Percentiles rank a stretch among this genome's conserved stretches.
Evolutionary conservation across 345 rosid genomes (phyloP).

Genomic region (Hypericum perforatum): DNA sequence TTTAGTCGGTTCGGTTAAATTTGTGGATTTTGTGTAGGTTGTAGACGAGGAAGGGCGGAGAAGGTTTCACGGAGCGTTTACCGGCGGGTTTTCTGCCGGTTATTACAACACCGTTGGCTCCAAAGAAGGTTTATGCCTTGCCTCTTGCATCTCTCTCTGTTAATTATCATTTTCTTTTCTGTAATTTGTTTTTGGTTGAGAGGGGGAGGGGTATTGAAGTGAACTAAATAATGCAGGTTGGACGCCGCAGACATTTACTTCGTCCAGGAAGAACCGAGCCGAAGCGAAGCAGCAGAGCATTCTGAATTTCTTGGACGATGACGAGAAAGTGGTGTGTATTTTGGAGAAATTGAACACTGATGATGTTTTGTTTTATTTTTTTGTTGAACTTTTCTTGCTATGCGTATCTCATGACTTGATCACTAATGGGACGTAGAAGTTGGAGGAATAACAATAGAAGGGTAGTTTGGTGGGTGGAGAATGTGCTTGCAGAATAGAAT

Average conservation of each 20-base stretch:
- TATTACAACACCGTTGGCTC: slow-evolving; percentile 87
- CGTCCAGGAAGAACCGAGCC: slow-evolving; percentile 84
- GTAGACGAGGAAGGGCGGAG: slow-evolving; percentile 95
- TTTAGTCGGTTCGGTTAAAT: not conserved
- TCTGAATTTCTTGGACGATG: slow-evolving; percentile 80
- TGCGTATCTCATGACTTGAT: too few relatives aligned
- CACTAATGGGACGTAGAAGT: too few relatives aligned
- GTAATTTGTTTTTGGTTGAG: not conserved
- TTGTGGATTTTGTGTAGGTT: slow-evolving; percentile 39
- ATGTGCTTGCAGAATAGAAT: too few relatives aligned
- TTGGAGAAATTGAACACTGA: too few relatives aligned
- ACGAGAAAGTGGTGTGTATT: slow-evolving; percentile 67
- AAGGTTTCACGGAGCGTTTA: slow-evolving; percentile 97
- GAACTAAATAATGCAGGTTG: slow-evolving; percentile 52
- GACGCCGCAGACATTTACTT: slow-evolving; percentile 86
- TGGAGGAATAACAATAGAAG: too few relatives aligned
- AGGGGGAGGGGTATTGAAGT: slow-evolving; percentile 1
- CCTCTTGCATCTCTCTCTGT: not conserved
- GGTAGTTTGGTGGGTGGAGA: too few relatives aligned
- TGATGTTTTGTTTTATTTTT: too few relatives aligned
- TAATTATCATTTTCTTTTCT: not conserved
- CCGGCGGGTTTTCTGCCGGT: slow-evolving; percentile 95
- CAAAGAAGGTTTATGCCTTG: slow-evolving; percentile 55
- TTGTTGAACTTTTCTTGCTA: too few relatives aligned
- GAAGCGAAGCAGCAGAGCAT: slow-evolving; percentile 80